These are phyloP conservation scores for Magnaporthales sp. DNA, from an alignment of 2,329 filamentous ascomycete genomes.

Conservation along the genomic window DNA sequence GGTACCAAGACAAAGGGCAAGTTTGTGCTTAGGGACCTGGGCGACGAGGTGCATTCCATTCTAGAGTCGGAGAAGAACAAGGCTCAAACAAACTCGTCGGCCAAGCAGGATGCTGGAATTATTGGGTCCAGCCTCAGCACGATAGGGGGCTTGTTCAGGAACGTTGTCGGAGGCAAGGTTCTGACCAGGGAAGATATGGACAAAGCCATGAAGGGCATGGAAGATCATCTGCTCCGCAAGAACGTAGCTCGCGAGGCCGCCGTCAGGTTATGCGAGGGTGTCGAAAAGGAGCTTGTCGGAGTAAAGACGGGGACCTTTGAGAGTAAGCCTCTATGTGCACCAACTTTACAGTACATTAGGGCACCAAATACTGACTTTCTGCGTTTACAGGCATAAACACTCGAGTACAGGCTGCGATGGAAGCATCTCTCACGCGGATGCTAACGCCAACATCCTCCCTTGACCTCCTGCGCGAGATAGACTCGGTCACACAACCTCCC, in stretches of 20 bases:
- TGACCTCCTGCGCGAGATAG: slow-evolving; percentile 89
- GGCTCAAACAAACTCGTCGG: slow-evolving; percentile 30
- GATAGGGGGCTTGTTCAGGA: slow-evolving; percentile 83
- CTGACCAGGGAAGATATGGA: slow-evolving; percentile 82
- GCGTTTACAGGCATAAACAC: slow-evolving; percentile 55
- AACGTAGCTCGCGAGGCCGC: slow-evolving; percentile 95
- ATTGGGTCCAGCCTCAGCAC: slow-evolving; percentile 74
- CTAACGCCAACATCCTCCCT: slow-evolving; percentile 91
- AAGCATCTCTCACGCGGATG: slow-evolving; percentile 87
- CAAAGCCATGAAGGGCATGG: slow-evolving; percentile 91
- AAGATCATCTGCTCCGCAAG: slow-evolving; percentile 88
- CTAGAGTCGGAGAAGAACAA: slow-evolving; percentile 70
- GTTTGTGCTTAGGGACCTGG: slow-evolving; percentile 87
- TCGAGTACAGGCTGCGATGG: slow-evolving; percentile 79
- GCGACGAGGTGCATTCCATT: slow-evolving; percentile 87
- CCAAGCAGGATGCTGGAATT: slow-evolving; percentile 48
- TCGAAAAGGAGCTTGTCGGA: slow-evolving; percentile 82
- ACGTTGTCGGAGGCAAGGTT: slow-evolving; percentile 89
- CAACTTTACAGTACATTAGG: neutral
- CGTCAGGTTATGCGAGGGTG: slow-evolving; percentile 80
- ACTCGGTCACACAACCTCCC: slow-evolving; percentile 62
- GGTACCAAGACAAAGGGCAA: slow-evolving; percentile 84
- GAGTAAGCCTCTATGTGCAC: slow-evolving; percentile 29
- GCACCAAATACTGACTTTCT: neutral
- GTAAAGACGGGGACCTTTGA: slow-evolving; percentile 91